Base-by-base conservation (phyloP, 2,329 filamentous ascomycete genomes). In the Drechslerella dactyloides region DNA sequence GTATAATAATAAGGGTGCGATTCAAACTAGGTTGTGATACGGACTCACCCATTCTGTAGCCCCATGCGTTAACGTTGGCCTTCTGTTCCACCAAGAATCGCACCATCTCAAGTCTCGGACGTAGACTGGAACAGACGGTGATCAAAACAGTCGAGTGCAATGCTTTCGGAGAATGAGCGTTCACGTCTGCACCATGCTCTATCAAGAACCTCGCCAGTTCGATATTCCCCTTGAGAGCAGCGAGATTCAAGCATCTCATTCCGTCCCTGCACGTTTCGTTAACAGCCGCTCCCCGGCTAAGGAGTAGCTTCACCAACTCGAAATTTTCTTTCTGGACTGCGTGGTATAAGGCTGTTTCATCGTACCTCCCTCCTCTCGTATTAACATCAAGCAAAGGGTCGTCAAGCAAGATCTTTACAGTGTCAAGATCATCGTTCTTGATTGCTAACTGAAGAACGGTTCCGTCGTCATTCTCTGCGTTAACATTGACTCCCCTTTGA, bases 381-480 rank as follows among this genome's bases (percentile, higher is more conserved):
- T 62, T 62, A 40, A 62, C 35, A 54, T 62, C 58, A 7, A 62
- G 58, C 11, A 23, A 54, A 24, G 58, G 50, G 44, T 54, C 58
- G 27, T 33, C 19, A 1, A 62, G 35, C 40, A 62, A 23, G 11
- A 54, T 40, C 6, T 54, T 54, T 21, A 62, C 40, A 11, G 33
- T 54, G 15, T 54, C 58, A 27, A 46, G 42, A 24, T 62, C 21
- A 15, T 44, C 21, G n/a, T 21, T 24, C n/a, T 46, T 44, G 33
- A 62, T 62, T 13, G 58, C 58, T 8, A 46, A n/a, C 15, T 53
- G 58, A 19, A 62, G 50, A 33, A 40, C 58, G 1, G 58, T 62
- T 35, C 58, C 58, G 3, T 54, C 15, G 1, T 44, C 19, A 17
- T 17, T 53, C 42, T 54, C 17, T 19, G 58, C 58, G 21, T 62